Conservation (phyloP, 768 basidiomycete genomes). For the Mycena olivaceomarginata region DNA sequence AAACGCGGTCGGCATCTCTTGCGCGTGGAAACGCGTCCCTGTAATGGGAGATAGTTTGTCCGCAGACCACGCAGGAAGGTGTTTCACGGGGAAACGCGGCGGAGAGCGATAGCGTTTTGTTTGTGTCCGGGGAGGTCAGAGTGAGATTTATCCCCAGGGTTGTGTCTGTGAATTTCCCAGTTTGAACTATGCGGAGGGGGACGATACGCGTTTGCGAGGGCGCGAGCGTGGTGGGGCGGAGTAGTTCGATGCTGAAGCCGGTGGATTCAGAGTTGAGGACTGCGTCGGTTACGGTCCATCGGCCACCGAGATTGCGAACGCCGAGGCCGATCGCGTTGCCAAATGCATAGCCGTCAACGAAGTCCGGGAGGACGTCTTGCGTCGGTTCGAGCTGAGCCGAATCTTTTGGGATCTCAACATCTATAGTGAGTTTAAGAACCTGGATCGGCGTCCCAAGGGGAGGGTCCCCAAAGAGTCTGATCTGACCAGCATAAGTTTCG, state of each 20-base stretch:
- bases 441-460: slow-evolving; percentile 71
- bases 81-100: slow-evolving; percentile 69
- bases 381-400: slow-evolving; percentile 65
- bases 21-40: slow-evolving; percentile 76
- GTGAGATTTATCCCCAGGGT: slow-evolving; percentile 62
- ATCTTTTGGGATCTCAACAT: slow-evolving; percentile 56
- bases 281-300: slow-evolving; percentile 71
- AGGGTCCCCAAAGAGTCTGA: slow-evolving; percentile 91
- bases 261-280: slow-evolving; percentile 31
- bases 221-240: slow-evolving; percentile 63
- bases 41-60: slow-evolving; percentile 62
- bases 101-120: slow-evolving; percentile 49
- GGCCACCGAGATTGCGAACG: slow-evolving; percentile 69
- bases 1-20: slow-evolving; percentile 75
- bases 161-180: slow-evolving; percentile 55
- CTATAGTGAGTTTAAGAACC: slow-evolving; percentile 70
- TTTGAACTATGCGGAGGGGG: slow-evolving; percentile 70
- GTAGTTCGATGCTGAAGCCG: slow-evolving; percentile 55
- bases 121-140: slow-evolving; percentile 53
- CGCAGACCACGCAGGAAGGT: slow-evolving; percentile 64
- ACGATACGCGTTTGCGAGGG: slow-evolving; percentile 79
- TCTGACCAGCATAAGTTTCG: slow-evolving; percentile 62
- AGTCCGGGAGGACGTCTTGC: slow-evolving; percentile 78
- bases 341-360: slow-evolving; percentile 85
- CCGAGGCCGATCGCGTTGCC: slow-evolving; percentile 83